Conservation (phyloP, 306 rosid species). For the Nissolia schottii region DNA sequence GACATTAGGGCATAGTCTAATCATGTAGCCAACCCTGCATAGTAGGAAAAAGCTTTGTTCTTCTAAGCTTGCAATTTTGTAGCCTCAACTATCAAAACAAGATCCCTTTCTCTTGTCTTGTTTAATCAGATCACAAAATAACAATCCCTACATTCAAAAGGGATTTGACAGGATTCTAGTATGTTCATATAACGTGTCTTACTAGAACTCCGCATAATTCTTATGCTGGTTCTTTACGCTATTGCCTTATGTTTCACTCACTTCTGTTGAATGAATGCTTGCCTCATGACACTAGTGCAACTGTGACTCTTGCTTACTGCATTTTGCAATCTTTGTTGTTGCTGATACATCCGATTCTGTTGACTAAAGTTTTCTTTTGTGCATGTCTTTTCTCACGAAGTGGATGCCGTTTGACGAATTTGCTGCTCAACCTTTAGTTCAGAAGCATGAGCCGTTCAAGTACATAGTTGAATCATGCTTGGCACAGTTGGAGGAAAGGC, state of each 20-base stretch:
- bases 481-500: conserved; percentile 26
- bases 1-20: too few relatives aligned
- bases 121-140: background rate
- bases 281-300: background rate
- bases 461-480: conserved; percentile 25
- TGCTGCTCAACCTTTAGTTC: conserved; percentile 32
- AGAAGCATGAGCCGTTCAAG: conserved; percentile 43
- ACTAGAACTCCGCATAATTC: background rate
- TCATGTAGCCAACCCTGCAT: too few relatives aligned
- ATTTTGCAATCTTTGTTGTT: background rate
- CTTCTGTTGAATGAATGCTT: background rate
- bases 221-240: background rate
- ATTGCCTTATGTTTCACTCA: background rate
- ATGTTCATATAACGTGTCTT: background rate
- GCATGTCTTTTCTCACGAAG: conserved; percentile 23
- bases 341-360: background rate
- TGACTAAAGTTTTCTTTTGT: background rate
- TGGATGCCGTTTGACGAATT: conserved; percentile 49
- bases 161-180: background rate
- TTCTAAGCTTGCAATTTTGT: background rate
- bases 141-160: background rate
- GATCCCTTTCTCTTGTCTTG: background rate
- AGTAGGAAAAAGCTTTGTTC: too few relatives aligned
- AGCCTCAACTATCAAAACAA: background rate
- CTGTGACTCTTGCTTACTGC: background rate